Conservation (phyloP, 257 asterid species). For the Craterostigma plantagineum region DNA sequence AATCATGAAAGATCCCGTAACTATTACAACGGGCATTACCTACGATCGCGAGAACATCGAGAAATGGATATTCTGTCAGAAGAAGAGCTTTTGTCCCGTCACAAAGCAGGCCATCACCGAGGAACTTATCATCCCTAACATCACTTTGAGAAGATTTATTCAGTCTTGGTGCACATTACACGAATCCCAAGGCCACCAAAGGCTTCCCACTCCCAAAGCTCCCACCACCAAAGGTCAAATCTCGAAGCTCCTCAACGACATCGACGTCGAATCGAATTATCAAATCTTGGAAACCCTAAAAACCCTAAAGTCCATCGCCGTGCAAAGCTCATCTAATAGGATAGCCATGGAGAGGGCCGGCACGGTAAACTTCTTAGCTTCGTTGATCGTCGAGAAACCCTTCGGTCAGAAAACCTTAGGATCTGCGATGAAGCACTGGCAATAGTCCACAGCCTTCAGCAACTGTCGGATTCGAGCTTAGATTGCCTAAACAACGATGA, state of each 20-base stretch:
- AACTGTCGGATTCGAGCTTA: slow-evolving; percentile 23
- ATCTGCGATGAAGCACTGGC: slow-evolving; percentile 21
- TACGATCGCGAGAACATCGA: slow-evolving; percentile 51
- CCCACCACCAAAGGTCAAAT: slow-evolving; percentile 23
- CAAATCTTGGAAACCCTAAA: slow-evolving; percentile 17
- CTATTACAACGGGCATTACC: slow-evolving; percentile 52
- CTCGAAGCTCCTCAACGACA: slow-evolving; percentile 18
- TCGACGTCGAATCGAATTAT: slow-evolving; percentile 20
- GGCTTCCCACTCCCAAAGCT: slow-evolving; percentile 59
- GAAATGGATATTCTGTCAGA: slow-evolving; percentile 44
- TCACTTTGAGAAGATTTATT: slow-evolving; percentile 47
- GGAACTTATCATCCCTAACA: slow-evolving; percentile 65
- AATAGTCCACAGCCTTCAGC: slow-evolving; percentile 27
- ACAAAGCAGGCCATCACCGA: slow-evolving; percentile 35
- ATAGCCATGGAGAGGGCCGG: slow-evolving; percentile 24
- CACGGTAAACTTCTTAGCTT: slow-evolving; percentile 15
- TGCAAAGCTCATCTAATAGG: slow-evolving; percentile 12
- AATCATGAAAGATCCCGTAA: slow-evolving; percentile 70
- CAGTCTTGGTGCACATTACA: slow-evolving; percentile 66
- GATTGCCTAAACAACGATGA: slow-evolving; percentile 10
- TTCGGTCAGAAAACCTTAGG: slow-evolving; percentile 6
- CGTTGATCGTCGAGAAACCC: slow-evolving; percentile 11
- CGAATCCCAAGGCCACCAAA: slow-evolving; percentile 29
- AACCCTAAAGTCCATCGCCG: slow-evolving; percentile 27
- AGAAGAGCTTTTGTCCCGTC: slow-evolving; percentile 31